A percentile compares a stretch with the other conserved stretches of the same genome.
phyloP scores from a whole-genome alignment of 805 yeast genomes.

The Pichia sporocuriosa region DNA sequence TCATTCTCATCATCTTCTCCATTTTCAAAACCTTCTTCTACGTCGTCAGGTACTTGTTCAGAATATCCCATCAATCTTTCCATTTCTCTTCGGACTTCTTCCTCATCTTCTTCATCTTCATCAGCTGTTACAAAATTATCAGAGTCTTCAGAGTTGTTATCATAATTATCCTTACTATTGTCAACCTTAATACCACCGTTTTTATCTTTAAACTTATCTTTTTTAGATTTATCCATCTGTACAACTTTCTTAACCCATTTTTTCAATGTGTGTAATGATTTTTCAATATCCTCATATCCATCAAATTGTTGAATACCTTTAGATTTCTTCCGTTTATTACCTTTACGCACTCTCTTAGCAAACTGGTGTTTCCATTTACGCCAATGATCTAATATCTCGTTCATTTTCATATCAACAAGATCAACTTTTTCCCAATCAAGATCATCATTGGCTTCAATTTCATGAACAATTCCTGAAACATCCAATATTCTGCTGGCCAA shows the following conservation, averaged over 20 bases:
- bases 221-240: background rate
- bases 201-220: background rate
- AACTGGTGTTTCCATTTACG: conserved; percentile 10
- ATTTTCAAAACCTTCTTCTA: background rate
- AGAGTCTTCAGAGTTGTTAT: background rate
- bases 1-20: conserved; percentile 1
- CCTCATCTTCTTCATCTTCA: conserved; percentile 1
- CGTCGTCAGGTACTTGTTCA: background rate
- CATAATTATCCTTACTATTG: background rate
- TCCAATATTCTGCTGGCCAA: conserved; percentile 6
- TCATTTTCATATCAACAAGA: conserved; percentile 1
- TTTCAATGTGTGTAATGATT: background rate
- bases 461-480: conserved; percentile 1
- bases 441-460: background rate
- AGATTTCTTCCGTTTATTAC: background rate
- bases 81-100: conserved; percentile 1
- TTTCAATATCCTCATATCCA: conserved; percentile 1
- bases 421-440: conserved; percentile 1
- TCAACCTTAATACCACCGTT: background rate
- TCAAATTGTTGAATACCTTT: conserved; percentile 7
- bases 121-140: conserved; percentile 1
- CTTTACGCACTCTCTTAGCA: background rate
- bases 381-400: conserved; percentile 5
- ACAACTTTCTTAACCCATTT: background rate
- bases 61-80: conserved; percentile 1